A percentile compares a stretch with the other conserved stretches of the same genome.
Evolutionary conservation across 768 basidiomycete genomes (phyloP).

Genomic region (Suillus clintonianus): DNA sequence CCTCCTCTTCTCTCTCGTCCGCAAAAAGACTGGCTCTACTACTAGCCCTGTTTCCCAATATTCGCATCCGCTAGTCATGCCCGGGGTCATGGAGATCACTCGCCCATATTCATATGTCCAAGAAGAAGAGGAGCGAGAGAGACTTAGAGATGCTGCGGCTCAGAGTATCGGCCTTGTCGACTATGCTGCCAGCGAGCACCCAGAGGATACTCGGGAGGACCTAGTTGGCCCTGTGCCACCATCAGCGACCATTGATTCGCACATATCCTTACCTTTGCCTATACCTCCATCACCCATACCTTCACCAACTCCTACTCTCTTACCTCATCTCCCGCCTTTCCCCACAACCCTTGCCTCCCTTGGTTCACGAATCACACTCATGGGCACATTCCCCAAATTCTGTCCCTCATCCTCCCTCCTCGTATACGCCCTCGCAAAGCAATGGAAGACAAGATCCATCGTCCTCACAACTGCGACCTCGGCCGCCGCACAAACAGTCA

Average conservation of each 20-base stretch:
- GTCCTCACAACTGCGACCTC: slow-evolving; percentile 47
- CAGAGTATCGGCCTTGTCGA: slow-evolving; percentile 64
- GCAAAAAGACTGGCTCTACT: slow-evolving; percentile 37
- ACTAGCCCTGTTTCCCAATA: slow-evolving; percentile 30
- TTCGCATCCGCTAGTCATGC: slow-evolving; percentile 47
- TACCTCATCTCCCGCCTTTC: slow-evolving; percentile 49
- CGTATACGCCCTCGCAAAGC: slow-evolving; percentile 70
- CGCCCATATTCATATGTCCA: slow-evolving; percentile 47
- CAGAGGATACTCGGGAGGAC: slow-evolving; percentile 38
- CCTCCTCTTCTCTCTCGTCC: slow-evolving; percentile 43
- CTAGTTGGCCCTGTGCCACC: slow-evolving; percentile 29
- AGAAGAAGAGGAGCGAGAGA: slow-evolving; percentile 73
- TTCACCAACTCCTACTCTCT: slow-evolving; percentile 18
- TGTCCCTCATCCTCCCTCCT: slow-evolving; percentile 68
- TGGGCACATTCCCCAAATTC: slow-evolving; percentile 64
- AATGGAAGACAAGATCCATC: slow-evolving; percentile 69
- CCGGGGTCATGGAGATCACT: slow-evolving; percentile 75
- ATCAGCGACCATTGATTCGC: slow-evolving; percentile 19
- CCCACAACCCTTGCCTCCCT: slow-evolving; percentile 60
- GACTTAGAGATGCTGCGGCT: slow-evolving; percentile 75
- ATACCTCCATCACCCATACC: slow-evolving; percentile 26
- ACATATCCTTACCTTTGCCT: slow-evolving; percentile 12
- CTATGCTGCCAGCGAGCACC: neutral
- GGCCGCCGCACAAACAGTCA: slow-evolving; percentile 31
- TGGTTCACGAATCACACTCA: slow-evolving; percentile 50